Evolutionary conservation across 805 yeast species (phyloP), one percentile per base, ranked within the genome.

Genomic region (Yarrowia sp.): DNA sequence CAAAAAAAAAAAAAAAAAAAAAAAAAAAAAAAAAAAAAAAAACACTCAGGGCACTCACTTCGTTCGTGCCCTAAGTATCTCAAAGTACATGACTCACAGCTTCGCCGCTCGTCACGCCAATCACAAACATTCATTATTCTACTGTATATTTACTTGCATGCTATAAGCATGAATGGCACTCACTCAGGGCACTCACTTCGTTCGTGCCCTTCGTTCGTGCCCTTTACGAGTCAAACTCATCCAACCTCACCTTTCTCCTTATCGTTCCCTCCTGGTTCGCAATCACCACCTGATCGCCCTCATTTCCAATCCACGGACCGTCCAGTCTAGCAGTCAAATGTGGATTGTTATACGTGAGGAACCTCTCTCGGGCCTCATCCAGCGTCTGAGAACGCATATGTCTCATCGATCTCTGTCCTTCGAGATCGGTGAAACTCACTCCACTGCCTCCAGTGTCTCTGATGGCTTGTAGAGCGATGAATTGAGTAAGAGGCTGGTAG

Each of bases 391-490:
- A 71, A 18, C 55, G 45, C 48, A n/a, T 50, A n/a, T 38, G 60
- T 22, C 50, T 13, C 36, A 58, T 47, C n/a, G 44, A 51, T n/a
- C 60, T 51, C n/a, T 60, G 45, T 1, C 38, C 35, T 18, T 39
- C 47, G n/a, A 17, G 65, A 65, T 53, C 67, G 10, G 61, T 39
- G 47, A 55, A 55, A 6, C 61, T 55, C 28, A 58, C 13, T 17
- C 60, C 44, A 18, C 61, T 14, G 63, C 48, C 32, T 10, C 55
- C n/a, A 28, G 48, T 36, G 42, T 65, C 51, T 31, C 62, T 18
- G 36, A 91, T 86, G 0, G 98, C 89, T 66, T 96, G 83, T 66
- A 93, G 79, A 0, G 98, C 97, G 70, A 93, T 92, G 74, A 89
- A 93, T 66, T 84, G 83, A 1, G 92, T 85, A 65, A 95, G 78